Base-by-base conservation (phyloP, 768 basidiomycete genomes). In the Trametes cubensis region DNA sequence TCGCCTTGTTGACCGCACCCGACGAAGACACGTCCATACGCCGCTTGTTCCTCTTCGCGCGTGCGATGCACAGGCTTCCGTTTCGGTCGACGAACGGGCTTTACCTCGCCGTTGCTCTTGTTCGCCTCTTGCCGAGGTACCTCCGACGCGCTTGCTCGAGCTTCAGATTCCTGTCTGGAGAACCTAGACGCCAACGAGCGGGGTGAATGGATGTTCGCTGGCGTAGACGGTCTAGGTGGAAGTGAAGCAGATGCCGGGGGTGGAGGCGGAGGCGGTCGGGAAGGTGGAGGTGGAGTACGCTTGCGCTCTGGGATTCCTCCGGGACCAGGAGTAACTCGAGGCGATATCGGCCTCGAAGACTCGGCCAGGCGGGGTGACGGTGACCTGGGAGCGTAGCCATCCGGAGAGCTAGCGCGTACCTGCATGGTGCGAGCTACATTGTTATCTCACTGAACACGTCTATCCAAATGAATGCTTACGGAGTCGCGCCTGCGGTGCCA, bases 1-100 rank as follows among this genome's bases (percentile, higher is more conserved):
- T 92, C 91, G 17, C 76, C 76, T 64, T 95, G 83, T 58, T 78
- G 71, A 10, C 90, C 89, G 73, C 88, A 88, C 6, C 93, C 88
- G 40, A 77, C 75, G 68, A 94, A 91, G 17, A 73, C 74, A 58
- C 83, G 80, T 38, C 89, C 87, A 71, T 91, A 94, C 0, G 84
- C 86, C 47, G 79, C 78, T 64, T 80, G 73, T 67, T 94, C 92
- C 60, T 89, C 83, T 63, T 88, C 83, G 39, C 78, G 75, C 11
- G 87, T 76, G 55, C 89, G 80, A 28, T 79, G 79, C 10, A 80
- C 74, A 1, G 78, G 78, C 34, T 76, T 77, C 18, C 79, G 81
- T 64, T 75, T 80, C 58, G 59, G 62, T 21, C 60, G 60, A 53
- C 65, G 69, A 6, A 54, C 74, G 76, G 55, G 40, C n/a, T 50